Conservation (phyloP, 1,284 basidiomycete species). For the Boletellus deceptivus region DNA sequence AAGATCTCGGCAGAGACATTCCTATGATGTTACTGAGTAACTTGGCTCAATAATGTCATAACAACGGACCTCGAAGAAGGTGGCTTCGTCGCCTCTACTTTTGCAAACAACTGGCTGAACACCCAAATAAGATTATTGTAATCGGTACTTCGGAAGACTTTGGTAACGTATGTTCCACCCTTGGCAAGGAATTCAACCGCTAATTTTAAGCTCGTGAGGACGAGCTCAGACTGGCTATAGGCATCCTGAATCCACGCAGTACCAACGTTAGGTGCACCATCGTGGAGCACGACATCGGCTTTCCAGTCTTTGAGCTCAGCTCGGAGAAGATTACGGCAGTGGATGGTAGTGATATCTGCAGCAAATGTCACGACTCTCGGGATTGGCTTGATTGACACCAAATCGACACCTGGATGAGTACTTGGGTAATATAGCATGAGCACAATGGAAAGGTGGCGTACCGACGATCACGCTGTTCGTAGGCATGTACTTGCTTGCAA, state of each 20-base stretch:
- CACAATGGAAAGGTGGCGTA: slow-evolving; percentile 36
- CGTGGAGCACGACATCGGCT: slow-evolving; percentile 99
- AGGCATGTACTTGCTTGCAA: slow-evolving; percentile 98
- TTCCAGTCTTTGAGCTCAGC: slow-evolving; percentile 98
- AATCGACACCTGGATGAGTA: slow-evolving; percentile 74
- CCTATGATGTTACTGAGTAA: slow-evolving; percentile 42
- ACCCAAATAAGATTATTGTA: slow-evolving; percentile 99
- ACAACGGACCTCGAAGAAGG: slow-evolving; percentile 84
- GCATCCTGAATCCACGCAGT: slow-evolving; percentile 99
- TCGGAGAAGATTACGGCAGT: slow-evolving; percentile 87
- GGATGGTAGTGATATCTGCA: slow-evolving; percentile 92
- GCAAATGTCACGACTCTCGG: slow-evolving; percentile 92
- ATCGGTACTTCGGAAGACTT: slow-evolving; percentile 98
- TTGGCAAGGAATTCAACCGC: slow-evolving; percentile 94
- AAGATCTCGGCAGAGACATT: slow-evolving; percentile 99
- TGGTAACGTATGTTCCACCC: slow-evolving; percentile 96
- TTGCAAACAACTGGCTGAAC: slow-evolving; percentile 94
- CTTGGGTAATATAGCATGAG: slow-evolving; percentile 10
- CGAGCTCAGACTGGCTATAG: slow-evolving; percentile 96
- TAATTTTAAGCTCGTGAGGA: slow-evolving; percentile 93
- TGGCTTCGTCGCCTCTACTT: slow-evolving; percentile 98
- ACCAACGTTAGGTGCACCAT: slow-evolving; percentile 99
- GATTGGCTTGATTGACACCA: slow-evolving; percentile 95
- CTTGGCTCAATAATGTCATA: not conserved
- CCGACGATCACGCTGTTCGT: slow-evolving; percentile 93